Evolutionary conservation across 371 early-diverging fungal genomes (phyloP), one percentile per base, ranked within the genome.

Genomic region (Rhizopus microsporus): DNA sequence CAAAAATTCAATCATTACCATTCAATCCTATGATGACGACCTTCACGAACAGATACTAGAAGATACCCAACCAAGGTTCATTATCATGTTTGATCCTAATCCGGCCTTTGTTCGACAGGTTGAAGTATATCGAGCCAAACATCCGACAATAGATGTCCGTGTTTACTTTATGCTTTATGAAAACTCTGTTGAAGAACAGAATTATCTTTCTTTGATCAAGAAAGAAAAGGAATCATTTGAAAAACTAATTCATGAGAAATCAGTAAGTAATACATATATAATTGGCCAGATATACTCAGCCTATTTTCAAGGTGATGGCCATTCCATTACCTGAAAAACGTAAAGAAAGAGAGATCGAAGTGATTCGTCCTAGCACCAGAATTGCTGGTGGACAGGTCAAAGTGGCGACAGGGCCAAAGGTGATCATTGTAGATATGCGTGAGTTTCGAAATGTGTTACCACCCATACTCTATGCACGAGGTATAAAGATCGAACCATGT

Each of bases 191-290:
- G 99, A 99, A 74, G 99, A 99, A 72, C 97, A 98, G 67, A 78
- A 81, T 17, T 98, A 95, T 63, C 68, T 99, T 32, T 88, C 87
- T 35, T 62, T 77, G 1, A 88, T 98, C 52, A 80, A 95, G 29
- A 83, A 83, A 46, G 99, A 99, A 70, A 97, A 97, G 67, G 88
- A 91, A 51, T 86, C 93, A 0, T 99, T 99, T 80, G 97, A 99
- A 67, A 86, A 75, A 40, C 65, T 99, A 15, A 98, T 99, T 59
- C 75, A 84, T 7, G 93, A 94, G 54, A 95, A 95, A 70, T 88
- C 93, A 49, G 92, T 82, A 75, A 68, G 78, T 60, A 17, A 7
- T 29, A 30, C 15, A 4, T n/a, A 5, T 44, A 4, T 39, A 29
- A n/a, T 50, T 16, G 10, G 51, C 0, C 23, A 23, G 23, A 40